These are phyloP conservation scores for Rhizopogon vinicolor DNA, from an alignment of 768 basidiomycete species.

Conservation along the genomic window DNA sequence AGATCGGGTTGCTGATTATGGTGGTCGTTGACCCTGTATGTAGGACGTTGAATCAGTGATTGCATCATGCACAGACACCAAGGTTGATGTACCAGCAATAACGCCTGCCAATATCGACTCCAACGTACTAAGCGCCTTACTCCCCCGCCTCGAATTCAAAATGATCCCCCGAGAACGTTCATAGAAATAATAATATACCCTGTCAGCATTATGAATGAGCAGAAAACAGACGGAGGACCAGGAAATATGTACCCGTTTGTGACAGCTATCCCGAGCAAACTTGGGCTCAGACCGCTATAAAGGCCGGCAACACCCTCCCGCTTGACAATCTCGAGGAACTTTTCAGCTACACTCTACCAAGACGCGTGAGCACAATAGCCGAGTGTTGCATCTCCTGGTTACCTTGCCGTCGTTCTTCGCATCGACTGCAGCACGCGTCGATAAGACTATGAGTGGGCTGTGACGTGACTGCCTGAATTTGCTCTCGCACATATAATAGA, in stretches of 20 bases:
- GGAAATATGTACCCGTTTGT: conserved; percentile 71
- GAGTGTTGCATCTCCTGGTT: not conserved
- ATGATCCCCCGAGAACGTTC: conserved; percentile 61
- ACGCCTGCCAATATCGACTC: conserved; percentile 89
- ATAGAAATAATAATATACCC: conserved; percentile 93
- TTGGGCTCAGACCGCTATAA: conserved; percentile 83
- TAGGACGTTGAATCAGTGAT: not conserved
- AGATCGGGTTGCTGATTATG: conserved; percentile 88
- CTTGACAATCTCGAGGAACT: conserved; percentile 70
- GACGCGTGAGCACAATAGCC: conserved; percentile 1
- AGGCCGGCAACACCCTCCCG: conserved; percentile 81
- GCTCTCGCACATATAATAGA: not conserved
- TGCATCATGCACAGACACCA: not conserved
- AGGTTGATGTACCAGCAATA: conserved; percentile 61
- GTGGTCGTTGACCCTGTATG: conserved; percentile 79
- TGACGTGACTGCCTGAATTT: not conserved
- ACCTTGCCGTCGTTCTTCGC: conserved; percentile 78
- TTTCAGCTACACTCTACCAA: conserved; percentile 57
- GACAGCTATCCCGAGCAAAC: conserved; percentile 84
- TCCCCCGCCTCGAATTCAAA: conserved; percentile 47
- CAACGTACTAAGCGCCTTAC: conserved; percentile 72
- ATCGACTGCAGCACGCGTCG: conserved; percentile 90
- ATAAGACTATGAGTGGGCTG: conserved; percentile 89
- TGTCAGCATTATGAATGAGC: conserved; percentile 20
- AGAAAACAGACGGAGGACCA: not conserved